Base-by-base conservation (phyloP, 306 rosid species). In the Dicorynia guianensis region DNA sequence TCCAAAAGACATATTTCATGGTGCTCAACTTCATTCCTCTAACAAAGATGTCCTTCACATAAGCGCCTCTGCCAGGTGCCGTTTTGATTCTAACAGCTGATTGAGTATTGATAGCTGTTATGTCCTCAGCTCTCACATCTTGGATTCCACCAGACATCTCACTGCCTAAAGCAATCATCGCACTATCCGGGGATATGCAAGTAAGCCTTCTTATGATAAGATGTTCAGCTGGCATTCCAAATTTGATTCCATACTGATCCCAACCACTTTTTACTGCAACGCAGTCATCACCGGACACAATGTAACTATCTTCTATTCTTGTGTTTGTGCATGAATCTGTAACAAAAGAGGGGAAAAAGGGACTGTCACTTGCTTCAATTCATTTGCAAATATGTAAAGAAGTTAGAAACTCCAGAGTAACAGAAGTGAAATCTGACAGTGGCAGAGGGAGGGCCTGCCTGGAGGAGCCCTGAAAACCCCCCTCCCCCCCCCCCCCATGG, bases 121-220 rank as follows among this genome's bases (percentile, higher is more conserved):
- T 60, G 72, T 88, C 84, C 69, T 93, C 96, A 11, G 54, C 80
- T 52, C 98, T 82, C 11, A 93, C 92, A 50, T 93, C 88, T 46
- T 62, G 38, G 48, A 93, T 86, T 14, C 97, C 98, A 5, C 98
- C 96, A 0, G 93, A 93, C 98, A 93, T 93, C 67, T 93, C 96
- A 18, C 96, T 93, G 0, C 96, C 98, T 18, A 91, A 81, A 0
- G 98, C 96, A 53, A 93, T 71, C 69, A 79, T 70, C 0, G 98
- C 93, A 20, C 93, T 87, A 36, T 84, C 79, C 0, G 96, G 92
- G 3, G 97, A 92, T 59, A 80, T 76, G 72, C 93, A 89, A 2
- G 88, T 85, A 38, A 92, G 72, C 42, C 88, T 77, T 39, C 87
- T 81, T 52, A 88, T 80, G 9, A 78, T 8, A 5, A 88, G 73